Percentiles rank a stretch among this genome's conserved stretches.
Evolutionary conservation across 176 grass and related monocot species (phyloP).

Genomic region (Paspalum notatum): DNA sequence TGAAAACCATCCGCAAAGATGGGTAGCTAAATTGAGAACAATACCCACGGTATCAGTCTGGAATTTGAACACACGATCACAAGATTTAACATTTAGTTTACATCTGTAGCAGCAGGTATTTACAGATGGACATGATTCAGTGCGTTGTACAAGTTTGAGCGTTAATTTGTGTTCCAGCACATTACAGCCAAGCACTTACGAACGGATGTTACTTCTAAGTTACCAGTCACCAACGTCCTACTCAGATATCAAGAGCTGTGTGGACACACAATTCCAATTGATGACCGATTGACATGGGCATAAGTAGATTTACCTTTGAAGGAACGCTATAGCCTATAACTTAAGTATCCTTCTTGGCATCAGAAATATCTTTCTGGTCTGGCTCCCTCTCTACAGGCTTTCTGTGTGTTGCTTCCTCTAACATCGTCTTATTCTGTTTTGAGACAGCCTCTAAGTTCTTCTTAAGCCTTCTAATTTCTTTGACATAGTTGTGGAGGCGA

Average conservation of each 20-base stretch:
- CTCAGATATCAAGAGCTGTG: not conserved
- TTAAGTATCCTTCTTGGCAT: constrained; percentile 54
- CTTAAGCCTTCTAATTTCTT: constrained; percentile 64
- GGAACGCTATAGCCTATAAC: not conserved
- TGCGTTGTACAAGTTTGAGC: not conserved
- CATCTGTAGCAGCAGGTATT: constrained; percentile 9
- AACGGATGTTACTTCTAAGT: constrained; percentile 7
- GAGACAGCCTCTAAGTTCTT: constrained; percentile 68
- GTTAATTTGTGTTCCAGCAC: not conserved
- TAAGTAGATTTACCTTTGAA: constrained; percentile 20
- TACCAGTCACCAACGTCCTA: constrained; percentile 16
- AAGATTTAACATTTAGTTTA: not conserved
- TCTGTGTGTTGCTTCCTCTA: constrained; percentile 65
- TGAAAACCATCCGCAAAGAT: too few species aligned
- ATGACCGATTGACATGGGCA: not conserved
- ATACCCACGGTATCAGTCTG: not conserved
- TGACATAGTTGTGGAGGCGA: constrained; percentile 78
- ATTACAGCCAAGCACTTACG: not conserved
- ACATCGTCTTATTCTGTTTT: constrained; percentile 51
- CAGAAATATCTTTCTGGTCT: not conserved
- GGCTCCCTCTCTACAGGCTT: constrained; percentile 45
- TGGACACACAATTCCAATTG: constrained; percentile 1
- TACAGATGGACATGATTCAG: constrained; percentile 7
- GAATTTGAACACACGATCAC: not conserved
- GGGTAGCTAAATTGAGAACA: not conserved